These are phyloP conservation scores for Tylopilus sp. DNA, from an alignment of 768 basidiomycete species.

Conservation along the genomic window DNA sequence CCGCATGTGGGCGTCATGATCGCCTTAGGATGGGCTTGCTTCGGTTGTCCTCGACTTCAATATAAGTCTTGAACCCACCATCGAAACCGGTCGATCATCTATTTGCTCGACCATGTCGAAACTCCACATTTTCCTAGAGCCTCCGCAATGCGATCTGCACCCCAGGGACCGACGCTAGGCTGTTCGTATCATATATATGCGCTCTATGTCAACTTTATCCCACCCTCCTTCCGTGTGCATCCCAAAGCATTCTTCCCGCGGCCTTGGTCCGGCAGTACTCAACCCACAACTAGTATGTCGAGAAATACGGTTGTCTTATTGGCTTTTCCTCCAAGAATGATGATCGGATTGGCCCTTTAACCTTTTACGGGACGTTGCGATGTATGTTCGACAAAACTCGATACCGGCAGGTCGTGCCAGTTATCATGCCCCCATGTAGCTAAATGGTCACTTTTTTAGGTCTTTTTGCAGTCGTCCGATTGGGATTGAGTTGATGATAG, in stretches of 20 bases:
- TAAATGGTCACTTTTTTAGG: constrained; percentile 18
- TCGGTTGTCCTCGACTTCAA: neutral
- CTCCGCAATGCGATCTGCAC: constrained; percentile 11
- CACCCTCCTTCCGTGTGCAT: neutral
- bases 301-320: constrained; percentile 22
- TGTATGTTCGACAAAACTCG: constrained; percentile 1
- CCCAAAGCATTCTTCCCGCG: neutral
- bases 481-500: constrained; percentile 10
- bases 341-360: constrained; percentile 14
- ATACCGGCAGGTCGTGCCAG: constrained; percentile 8
- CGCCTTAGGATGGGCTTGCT: constrained; percentile 3
- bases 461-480: constrained; percentile 3
- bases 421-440: constrained; percentile 18
- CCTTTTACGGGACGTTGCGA: constrained; percentile 8
- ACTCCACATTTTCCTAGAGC: neutral
- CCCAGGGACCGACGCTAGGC: constrained; percentile 12
- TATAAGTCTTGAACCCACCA: constrained; percentile 11
- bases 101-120: constrained; percentile 3
- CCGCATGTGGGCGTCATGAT: too few relatives aligned
- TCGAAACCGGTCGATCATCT: constrained; percentile 26
- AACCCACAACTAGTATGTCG: constrained; percentile 18
- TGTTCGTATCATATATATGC: neutral
- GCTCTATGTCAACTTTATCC: neutral
- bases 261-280: constrained; percentile 6
- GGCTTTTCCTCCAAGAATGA: constrained; percentile 7